phyloP scores from a whole-genome alignment of 2,329 filamentous ascomycete species.

The Ophiocordyceps camponoti-rufipedis region DNA sequence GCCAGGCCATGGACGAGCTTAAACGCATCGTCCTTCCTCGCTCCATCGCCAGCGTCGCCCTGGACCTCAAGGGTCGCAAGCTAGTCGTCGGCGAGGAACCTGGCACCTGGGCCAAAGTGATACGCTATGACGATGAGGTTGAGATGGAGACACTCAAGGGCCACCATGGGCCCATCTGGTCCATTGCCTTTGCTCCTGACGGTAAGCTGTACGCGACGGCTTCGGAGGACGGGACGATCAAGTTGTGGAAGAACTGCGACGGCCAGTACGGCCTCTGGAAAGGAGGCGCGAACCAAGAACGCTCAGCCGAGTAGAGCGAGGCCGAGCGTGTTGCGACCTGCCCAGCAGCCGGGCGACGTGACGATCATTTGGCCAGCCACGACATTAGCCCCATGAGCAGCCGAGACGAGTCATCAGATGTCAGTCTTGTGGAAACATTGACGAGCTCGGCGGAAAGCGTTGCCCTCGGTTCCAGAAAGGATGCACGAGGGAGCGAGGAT shows the following conservation, averaged over 20 bases:
- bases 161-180: slow-evolving; percentile 96
- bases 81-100: slow-evolving; percentile 81
- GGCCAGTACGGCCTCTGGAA: slow-evolving; percentile 48
- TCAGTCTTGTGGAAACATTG: not conserved
- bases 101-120: slow-evolving; percentile 93
- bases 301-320: slow-evolving; percentile 17
- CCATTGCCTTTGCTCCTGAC: slow-evolving; percentile 82
- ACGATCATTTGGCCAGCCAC: slow-evolving; percentile 2
- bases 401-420: slow-evolving; percentile 1
- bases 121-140: slow-evolving; percentile 66
- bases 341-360: slow-evolving; percentile 1
- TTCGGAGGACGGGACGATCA: slow-evolving; percentile 94
- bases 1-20: slow-evolving; percentile 48
- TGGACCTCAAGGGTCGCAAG: slow-evolving; percentile 65
- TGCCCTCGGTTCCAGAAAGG: not conserved
- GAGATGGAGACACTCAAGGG: slow-evolving; percentile 91
- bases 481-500: not conserved
- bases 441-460: slow-evolving; percentile 1
- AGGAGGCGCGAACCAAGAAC: slow-evolving; percentile 20
- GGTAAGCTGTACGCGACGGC: slow-evolving; percentile 92
- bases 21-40: slow-evolving; percentile 69
- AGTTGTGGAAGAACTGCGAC: slow-evolving; percentile 62
- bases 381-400: slow-evolving; percentile 4
- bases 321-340: slow-evolving; percentile 6
- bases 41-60: slow-evolving; percentile 75